A percentile compares a stretch with the other conserved stretches of the same genome.
Evolutionary conservation across 495 filamentous ascomycete species (phyloP).

Genomic region (Corynascus novoguineensis): DNA sequence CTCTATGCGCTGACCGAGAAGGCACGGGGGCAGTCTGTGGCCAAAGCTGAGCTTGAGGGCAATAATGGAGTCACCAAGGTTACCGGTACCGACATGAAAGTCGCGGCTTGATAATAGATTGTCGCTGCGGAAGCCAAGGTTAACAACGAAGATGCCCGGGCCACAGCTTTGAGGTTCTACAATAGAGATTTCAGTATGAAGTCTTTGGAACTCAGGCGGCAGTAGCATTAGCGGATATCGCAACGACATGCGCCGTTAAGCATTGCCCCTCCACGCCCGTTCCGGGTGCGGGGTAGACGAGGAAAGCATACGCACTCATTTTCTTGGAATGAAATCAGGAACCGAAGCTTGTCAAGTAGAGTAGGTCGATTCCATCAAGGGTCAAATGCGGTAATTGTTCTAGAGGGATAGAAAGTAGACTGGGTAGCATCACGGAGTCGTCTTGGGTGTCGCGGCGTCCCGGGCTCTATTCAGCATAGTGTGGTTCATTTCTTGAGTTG

Average conservation of each 20-base stretch:
- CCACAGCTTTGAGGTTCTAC: too few relatives aligned
- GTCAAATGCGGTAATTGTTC: background rate
- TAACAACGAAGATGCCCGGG: background rate
- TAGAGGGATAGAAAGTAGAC: background rate
- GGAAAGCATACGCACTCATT: background rate
- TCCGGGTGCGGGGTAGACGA: background rate
- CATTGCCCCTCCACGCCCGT: background rate
- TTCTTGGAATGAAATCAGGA: background rate
- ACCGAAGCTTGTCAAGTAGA: background rate
- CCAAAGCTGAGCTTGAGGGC: background rate
- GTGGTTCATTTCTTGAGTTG: background rate
- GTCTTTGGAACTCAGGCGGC: background rate
- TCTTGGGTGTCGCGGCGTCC: background rate
- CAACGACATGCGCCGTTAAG: background rate
- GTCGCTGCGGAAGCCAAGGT: background rate
- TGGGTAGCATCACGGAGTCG: background rate
- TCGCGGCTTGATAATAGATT: conserved; percentile 20
- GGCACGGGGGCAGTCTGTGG: conserved; percentile 20
- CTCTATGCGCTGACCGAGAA: conserved; percentile 57
- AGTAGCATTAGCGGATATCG: background rate
- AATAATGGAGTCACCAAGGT: conserved; percentile 23
- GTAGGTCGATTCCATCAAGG: background rate
- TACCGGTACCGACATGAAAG: conserved; percentile 20
- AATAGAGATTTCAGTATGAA: background rate
- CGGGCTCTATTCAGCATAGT: background rate